Percentiles rank a stretch among this genome's conserved stretches.
Evolutionary conservation across 495 filamentous ascomycete genomes (phyloP).

Genomic region (Penicillium arizonense): DNA sequence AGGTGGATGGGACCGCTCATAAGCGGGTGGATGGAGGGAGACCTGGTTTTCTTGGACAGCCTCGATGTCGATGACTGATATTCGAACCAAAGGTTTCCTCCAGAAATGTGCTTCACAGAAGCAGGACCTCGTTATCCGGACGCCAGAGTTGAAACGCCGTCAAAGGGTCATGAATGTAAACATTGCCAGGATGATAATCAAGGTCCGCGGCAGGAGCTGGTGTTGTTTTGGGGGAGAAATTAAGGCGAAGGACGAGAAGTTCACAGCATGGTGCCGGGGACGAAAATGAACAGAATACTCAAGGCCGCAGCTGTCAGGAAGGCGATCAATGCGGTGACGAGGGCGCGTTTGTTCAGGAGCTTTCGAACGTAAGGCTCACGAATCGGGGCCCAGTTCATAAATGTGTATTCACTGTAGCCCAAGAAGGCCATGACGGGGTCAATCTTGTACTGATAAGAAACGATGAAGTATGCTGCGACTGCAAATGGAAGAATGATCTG

Average conservation of each 20-base stretch:
- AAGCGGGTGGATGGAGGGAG: constrained; percentile 1
- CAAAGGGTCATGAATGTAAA: constrained; percentile 1
- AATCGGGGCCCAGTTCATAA: constrained; percentile 82
- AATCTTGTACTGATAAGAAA: constrained; percentile 89
- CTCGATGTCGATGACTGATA: not conserved
- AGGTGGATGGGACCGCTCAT: constrained; percentile 11
- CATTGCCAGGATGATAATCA: not conserved
- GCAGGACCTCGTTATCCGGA: constrained; percentile 8
- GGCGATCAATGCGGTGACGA: constrained; percentile 71
- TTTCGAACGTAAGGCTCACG: constrained; percentile 85
- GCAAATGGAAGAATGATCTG: constrained; percentile 93
- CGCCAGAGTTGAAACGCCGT: constrained; percentile 1
- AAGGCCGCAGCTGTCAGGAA: constrained; percentile 72
- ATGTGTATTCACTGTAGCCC: constrained; percentile 91
- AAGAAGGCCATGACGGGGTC: constrained; percentile 89
- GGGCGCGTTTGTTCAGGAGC: constrained; percentile 75
- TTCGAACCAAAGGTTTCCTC: not conserved
- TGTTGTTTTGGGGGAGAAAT: constrained; percentile 6
- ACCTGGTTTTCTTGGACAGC: not conserved
- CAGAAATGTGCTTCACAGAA: constrained; percentile 19
- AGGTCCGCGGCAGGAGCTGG: not conserved
- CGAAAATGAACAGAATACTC: constrained; percentile 83
- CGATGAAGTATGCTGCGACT: constrained; percentile 81
- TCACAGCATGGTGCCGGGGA: constrained; percentile 84
- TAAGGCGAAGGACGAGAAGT: not conserved